phyloP scores from a whole-genome alignment of 1,284 basidiomycete species.

The Boletus holoroseus region DNA sequence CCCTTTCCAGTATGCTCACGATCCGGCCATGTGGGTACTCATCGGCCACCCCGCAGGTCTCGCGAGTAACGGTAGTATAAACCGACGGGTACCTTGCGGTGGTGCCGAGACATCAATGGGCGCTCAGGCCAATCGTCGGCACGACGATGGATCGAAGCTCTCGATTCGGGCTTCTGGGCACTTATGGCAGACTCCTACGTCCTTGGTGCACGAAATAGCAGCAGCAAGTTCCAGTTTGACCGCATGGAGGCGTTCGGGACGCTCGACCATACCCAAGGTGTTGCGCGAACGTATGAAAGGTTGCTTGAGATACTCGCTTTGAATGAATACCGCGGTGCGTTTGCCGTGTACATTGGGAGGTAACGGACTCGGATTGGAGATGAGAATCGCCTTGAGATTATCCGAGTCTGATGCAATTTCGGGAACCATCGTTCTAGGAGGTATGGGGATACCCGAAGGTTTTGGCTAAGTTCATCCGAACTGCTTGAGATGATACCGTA shows the following conservation, averaged over 20 bases:
- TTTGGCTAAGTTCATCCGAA: too few species aligned
- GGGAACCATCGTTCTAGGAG: neutral
- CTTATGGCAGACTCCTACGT: neutral
- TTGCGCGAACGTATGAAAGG: constrained; percentile 73
- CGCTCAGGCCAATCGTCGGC: too few species aligned
- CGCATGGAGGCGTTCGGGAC: constrained; percentile 84
- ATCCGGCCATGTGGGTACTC: constrained; percentile 64
- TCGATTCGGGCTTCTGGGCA: constrained; percentile 33
- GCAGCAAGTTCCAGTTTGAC: constrained; percentile 75
- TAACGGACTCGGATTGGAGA: neutral
- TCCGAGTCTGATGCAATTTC: neutral
- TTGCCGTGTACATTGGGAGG: constrained; percentile 7
- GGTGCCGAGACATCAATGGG: constrained; percentile 87
- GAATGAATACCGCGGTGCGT: constrained; percentile 40
- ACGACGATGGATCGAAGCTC: too few species aligned
- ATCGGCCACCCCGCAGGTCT: constrained; percentile 66
- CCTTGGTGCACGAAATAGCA: constrained; percentile 68
- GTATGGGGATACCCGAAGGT: neutral
- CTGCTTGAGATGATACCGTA: too few species aligned
- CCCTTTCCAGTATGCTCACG: constrained; percentile 89
- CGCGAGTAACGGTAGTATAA: constrained; percentile 82
- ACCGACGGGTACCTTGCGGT: constrained; percentile 80
- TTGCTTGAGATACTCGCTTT: constrained; percentile 69
- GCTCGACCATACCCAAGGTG: constrained; percentile 71
- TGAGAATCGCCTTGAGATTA: neutral